These are phyloP conservation scores for Solanum chacoense DNA, from an alignment of 305 asterid species.

Conservation along the genomic window DNA sequence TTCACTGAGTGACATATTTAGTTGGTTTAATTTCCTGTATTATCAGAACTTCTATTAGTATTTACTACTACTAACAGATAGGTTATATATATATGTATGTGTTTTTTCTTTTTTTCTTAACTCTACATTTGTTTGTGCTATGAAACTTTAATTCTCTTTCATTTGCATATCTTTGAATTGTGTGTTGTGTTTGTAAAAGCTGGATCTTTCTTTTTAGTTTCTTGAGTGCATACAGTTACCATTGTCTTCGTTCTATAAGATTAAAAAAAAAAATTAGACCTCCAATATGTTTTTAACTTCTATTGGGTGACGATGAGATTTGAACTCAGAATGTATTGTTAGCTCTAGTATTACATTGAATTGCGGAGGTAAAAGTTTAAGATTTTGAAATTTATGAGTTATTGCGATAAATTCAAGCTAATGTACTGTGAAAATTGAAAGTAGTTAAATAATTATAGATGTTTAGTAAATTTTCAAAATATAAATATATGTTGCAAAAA, in stretches of 20 bases:
- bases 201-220: background rate
- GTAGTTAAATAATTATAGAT: background rate
- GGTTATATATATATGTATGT: background rate
- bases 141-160: background rate
- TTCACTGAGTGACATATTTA: background rate
- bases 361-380: background rate
- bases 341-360: background rate
- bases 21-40: constrained; percentile 8
- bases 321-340: background rate
- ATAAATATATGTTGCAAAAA: background rate
- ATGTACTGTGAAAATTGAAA: background rate
- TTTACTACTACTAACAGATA: constrained; percentile 8
- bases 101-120: background rate
- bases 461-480: background rate
- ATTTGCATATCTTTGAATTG: background rate
- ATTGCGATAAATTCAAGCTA: background rate
- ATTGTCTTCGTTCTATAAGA: background rate
- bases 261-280: background rate
- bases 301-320: background rate
- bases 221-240: background rate
- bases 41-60: background rate
- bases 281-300: background rate
- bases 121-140: background rate
- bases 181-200: background rate
- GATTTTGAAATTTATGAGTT: background rate